Percentiles rank a stretch among this genome's conserved stretches.
Conservation (phyloP, 169 alveolate species). For the Theileria orientalis region DNA sequence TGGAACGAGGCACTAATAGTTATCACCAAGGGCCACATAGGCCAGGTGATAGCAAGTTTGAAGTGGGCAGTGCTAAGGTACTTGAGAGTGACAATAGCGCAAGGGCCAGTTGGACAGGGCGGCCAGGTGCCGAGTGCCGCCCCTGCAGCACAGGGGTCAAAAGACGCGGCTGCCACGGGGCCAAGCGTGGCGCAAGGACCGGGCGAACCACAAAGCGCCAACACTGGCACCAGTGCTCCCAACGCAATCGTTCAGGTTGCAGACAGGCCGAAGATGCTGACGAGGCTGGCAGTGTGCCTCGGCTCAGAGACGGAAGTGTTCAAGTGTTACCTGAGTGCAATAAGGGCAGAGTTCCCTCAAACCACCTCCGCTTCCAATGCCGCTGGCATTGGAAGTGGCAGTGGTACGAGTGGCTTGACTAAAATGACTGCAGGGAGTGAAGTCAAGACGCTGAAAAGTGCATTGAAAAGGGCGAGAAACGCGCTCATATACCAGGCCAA, state of each 20-base stretch:
- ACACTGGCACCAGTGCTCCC: too few relatives aligned
- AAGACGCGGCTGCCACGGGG: too few relatives aligned
- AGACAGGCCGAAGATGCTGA: constrained; percentile 35
- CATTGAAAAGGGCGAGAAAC: constrained; percentile 26
- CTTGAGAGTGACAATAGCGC: constrained; percentile 16
- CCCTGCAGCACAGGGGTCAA: too few relatives aligned
- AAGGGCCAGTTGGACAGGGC: too few relatives aligned
- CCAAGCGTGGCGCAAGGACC: too few relatives aligned
- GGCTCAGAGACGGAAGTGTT: constrained; percentile 48
- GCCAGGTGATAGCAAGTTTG: constrained; percentile 36
- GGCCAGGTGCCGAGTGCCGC: too few relatives aligned
- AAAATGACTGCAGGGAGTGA: too few relatives aligned
- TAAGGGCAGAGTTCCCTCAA: constrained; percentile 1
- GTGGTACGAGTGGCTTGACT: too few relatives aligned
- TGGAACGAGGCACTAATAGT: constrained; percentile 55
- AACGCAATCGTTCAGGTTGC: too few relatives aligned
- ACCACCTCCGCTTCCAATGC: background rate
- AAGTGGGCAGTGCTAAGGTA: constrained; percentile 24
- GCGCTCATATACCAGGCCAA: constrained; percentile 30
- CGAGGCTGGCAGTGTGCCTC: constrained; percentile 44
- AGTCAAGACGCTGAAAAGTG: constrained; percentile 8
- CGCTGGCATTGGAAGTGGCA: background rate
- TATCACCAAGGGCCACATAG: constrained; percentile 37
- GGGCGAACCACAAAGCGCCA: too few relatives aligned
- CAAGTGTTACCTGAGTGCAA: constrained; percentile 26